These are phyloP conservation scores for Scolecobasidium constrictum DNA, from an alignment of 2,329 filamentous ascomycete genomes.

Conservation along the genomic window DNA sequence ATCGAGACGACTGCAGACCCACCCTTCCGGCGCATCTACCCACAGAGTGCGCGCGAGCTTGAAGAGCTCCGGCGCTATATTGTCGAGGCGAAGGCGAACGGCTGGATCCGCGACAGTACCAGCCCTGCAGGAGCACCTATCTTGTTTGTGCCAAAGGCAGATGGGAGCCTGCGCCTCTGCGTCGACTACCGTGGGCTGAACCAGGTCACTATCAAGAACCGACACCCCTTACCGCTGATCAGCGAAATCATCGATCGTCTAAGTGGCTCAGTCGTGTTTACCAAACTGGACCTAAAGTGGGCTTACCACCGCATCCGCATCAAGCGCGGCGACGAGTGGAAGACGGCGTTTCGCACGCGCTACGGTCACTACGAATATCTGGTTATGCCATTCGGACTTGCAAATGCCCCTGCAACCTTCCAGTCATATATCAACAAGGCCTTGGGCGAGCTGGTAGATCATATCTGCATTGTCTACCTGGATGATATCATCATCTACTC, in stretches of 20 bases:
- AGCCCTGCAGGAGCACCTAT: conserved; percentile 15
- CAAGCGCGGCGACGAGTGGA: no score
- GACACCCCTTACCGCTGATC: conserved; percentile 22
- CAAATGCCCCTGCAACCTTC: conserved; percentile 13
- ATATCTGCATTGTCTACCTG: no score
- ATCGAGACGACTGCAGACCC: background rate
- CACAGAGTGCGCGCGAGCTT: background rate
- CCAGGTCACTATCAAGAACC: conserved; percentile 23
- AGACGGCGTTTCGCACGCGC: no score
- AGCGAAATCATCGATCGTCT: conserved; percentile 19
- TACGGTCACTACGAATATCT: no score
- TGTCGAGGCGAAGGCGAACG: conserved; percentile 12
- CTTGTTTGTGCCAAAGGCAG: conserved; percentile 23
- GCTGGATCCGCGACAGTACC: conserved; percentile 13
- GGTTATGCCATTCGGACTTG: no score
- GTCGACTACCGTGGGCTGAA: conserved; percentile 27
- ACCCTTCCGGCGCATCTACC: background rate
- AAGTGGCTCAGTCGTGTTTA: conserved; percentile 16
- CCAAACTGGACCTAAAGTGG: conserved; percentile 22
- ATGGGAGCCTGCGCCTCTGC: conserved; percentile 19
- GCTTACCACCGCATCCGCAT: conserved; percentile 24
- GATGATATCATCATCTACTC: no score
- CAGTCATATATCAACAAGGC: no score
- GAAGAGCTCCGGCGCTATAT: conserved; percentile 13
- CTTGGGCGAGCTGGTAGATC: no score